A percentile compares a stretch with the other conserved stretches of the same genome.
phyloP scores from a whole-genome alignment of 208 protist species.

The Leptomonas pyrrhocoris region DNA sequence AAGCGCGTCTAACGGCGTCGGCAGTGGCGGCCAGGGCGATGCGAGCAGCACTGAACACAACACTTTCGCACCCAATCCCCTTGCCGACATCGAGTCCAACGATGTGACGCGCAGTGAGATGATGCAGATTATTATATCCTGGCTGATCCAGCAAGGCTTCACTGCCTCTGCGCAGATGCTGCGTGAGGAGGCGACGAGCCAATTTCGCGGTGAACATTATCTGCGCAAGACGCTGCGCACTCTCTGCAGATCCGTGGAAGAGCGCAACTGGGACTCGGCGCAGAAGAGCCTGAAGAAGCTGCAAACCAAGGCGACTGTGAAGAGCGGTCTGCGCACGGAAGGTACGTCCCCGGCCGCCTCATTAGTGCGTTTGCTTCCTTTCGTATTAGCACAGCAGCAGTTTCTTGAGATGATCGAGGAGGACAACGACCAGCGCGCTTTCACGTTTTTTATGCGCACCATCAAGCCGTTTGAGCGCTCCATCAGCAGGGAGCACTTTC shows the following conservation, averaged over 20 bases:
- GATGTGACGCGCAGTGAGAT: conserved; percentile 71
- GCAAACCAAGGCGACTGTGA: conserved; percentile 26
- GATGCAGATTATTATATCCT: conserved; percentile 70
- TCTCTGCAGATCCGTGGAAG: conserved; percentile 69
- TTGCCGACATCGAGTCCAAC: conserved; percentile 68
- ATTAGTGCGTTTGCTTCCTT: conserved; percentile 62
- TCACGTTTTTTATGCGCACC: conserved; percentile 81
- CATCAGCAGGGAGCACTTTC: conserved; percentile 72
- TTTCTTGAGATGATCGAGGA: conserved; percentile 86
- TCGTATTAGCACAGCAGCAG: conserved; percentile 77
- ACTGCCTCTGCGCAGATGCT: conserved; percentile 84
- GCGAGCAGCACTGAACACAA: not conserved
- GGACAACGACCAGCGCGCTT: conserved; percentile 72
- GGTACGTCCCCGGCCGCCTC: conserved; percentile 27
- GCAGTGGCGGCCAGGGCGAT: not conserved
- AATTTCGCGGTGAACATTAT: conserved; percentile 72
- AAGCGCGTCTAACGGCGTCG: not conserved
- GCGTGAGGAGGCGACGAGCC: conserved; percentile 75
- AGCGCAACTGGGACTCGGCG: conserved; percentile 80
- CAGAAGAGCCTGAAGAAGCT: conserved; percentile 69
- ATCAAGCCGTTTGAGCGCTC: conserved; percentile 81
- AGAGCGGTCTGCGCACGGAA: conserved; percentile 27
- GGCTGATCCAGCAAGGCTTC: conserved; percentile 74
- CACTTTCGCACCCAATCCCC: conserved; percentile 24
- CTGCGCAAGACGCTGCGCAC: conserved; percentile 72